Percentiles rank a stretch among this genome's conserved stretches.
Conservation (phyloP, 352 stramenopile genomes). For the Globisporangium rhizosaccharum region DNA sequence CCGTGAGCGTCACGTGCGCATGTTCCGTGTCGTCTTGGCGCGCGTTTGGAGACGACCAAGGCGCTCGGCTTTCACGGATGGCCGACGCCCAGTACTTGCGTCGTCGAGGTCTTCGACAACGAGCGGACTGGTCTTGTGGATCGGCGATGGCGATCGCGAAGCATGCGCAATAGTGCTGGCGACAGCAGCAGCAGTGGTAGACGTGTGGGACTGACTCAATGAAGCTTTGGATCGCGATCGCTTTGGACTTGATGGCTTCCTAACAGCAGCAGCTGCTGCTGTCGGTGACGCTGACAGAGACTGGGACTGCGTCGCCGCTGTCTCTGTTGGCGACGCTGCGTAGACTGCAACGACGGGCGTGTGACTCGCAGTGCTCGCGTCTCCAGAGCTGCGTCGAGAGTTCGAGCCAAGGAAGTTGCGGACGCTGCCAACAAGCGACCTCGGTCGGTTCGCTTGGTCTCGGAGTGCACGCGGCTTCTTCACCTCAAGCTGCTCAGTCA, state of each 20-base stretch:
- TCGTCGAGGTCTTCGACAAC: slow-evolving; percentile 13
- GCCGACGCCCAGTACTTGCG: background rate
- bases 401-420: background rate
- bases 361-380: background rate
- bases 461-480: background rate
- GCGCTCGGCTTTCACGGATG: slow-evolving; percentile 1
- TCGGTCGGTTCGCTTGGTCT: background rate
- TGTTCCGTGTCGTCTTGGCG: too few species aligned
- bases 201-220: too few species aligned
- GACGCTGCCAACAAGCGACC: background rate
- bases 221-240: background rate
- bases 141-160: too few species aligned
- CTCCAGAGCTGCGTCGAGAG: background rate
- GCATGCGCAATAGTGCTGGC: background rate
- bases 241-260: background rate
- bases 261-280: background rate
- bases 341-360: background rate
- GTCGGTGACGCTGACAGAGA: background rate
- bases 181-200: background rate
- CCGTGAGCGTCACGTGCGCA: too few species aligned
- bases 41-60: background rate
- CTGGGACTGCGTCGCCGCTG: background rate
- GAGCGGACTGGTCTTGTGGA: background rate
- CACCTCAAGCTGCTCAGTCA: slow-evolving; percentile 3
- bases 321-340: background rate